Evolutionary conservation across 2,329 filamentous ascomycete species (phyloP), one percentile per base, ranked within the genome.

Genomic region (Stagonosporopsis tanaceti): DNA sequence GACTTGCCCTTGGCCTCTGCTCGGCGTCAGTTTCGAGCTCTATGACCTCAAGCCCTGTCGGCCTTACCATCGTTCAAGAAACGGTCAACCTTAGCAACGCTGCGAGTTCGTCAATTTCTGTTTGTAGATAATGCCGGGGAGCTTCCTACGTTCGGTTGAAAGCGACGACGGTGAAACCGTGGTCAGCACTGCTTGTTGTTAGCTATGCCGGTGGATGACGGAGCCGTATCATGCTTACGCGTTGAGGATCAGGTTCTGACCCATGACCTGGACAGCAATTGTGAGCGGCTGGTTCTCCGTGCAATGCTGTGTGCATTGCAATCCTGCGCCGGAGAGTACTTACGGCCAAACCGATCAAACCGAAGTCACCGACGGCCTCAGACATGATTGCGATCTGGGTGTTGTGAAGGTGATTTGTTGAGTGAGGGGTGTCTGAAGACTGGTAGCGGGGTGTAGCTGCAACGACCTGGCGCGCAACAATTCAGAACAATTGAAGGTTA

Each of bases 11-110:
- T 78, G 70, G 80, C 77, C 79, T 82, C 79, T 76, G 66, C 59
- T 62, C 1, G n/a, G 25, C 30, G 62, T 82, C 70, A 74, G 66
- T 52, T 38, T 28, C 22, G 22, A 25, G 32, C 24, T 47, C 45
- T 39, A 11, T 17, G 32, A 24, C n/a, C 14, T 39, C 32, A 20
- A 2, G 17, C 22, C 32, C 35, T 14, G 37, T 38, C 35, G 45
- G 59, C 22, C 57, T 47, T 74, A 75, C 74, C 74, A 82, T 97
- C 94, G 67, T 85, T 89, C 70, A 97, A 83, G 87, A 97, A 97
- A 72, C 86, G 86, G 85, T 98, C 93, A 80, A 99, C 95, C 89
- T 99, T 99, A 82, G 92, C 88, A 72, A 97, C 92, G 72, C 72
- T 76, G 34, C 42, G 24, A 28, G 30, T 42, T 17, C 60, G 62